phyloP scores from a whole-genome alignment of 345 rosid genomes.

The Lepidium didymum region DNA sequence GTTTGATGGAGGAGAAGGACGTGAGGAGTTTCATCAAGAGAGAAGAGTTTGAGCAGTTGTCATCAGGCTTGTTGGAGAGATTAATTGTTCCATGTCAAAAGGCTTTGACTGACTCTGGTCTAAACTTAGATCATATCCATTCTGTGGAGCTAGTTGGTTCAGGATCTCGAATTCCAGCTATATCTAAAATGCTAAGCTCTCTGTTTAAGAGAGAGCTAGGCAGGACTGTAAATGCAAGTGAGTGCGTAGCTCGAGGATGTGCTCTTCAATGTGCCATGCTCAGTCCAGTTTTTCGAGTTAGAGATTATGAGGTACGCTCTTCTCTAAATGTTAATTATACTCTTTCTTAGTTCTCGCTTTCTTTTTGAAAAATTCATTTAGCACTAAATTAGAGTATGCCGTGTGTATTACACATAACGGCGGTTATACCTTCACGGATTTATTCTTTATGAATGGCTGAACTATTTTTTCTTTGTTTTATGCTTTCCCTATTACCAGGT shows the following conservation, averaged over 20 bases:
- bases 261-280: slow-evolving; percentile 77
- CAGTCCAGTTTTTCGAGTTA: slow-evolving; percentile 51
- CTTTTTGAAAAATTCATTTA: neutral
- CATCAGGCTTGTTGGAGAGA: slow-evolving; percentile 44
- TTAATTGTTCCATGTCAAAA: slow-evolving; percentile 44
- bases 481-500: slow-evolving; percentile 42
- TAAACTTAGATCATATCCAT: slow-evolving; percentile 41
- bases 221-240: slow-evolving; percentile 61
- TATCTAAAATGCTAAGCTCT: slow-evolving; percentile 38
- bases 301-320: slow-evolving; percentile 49
- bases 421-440: neutral
- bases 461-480: slow-evolving; percentile 1
- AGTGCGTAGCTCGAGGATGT: slow-evolving; percentile 67
- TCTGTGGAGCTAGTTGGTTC: slow-evolving; percentile 71
- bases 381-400: neutral
- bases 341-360: neutral
- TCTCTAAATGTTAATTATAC: neutral
- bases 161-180: slow-evolving; percentile 60
- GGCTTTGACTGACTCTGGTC: slow-evolving; percentile 52
- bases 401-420: neutral
- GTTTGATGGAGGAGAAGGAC: slow-evolving; percentile 69
- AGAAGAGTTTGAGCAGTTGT: slow-evolving; percentile 53
- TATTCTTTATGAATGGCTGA: neutral
- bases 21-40: slow-evolving; percentile 59
- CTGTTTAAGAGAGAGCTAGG: slow-evolving; percentile 51